These are phyloP conservation scores for Pyrenophora seminiperda DNA, from an alignment of 2,329 filamentous ascomycete genomes.

Conservation along the genomic window DNA sequence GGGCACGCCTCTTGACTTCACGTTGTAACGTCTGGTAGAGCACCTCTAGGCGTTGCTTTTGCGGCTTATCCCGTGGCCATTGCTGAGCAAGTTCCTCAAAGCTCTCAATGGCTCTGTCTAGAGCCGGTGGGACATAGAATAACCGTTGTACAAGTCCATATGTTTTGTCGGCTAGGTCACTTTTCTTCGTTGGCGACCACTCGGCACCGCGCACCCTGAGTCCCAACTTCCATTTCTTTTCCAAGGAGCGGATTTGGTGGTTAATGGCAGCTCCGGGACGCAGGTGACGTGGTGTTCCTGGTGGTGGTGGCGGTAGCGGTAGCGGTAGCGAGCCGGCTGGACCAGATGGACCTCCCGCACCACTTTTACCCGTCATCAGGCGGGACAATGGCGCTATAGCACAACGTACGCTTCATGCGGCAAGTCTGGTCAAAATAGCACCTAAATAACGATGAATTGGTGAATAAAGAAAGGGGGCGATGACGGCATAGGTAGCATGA, in stretches of 20 bases:
- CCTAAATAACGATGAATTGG: neutral
- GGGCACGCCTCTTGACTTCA: neutral
- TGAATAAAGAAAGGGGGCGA: neutral
- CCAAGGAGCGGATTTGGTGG: constrained; percentile 24
- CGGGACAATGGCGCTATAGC: constrained; percentile 5
- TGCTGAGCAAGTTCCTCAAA: constrained; percentile 23
- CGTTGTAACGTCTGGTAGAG: constrained; percentile 20
- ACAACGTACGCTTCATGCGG: neutral
- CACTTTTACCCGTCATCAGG: constrained; percentile 6
- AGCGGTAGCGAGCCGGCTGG: constrained; percentile 8
- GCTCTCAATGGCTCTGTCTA: constrained; percentile 21
- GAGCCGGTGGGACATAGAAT: constrained; percentile 20
- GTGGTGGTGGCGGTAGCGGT: constrained; percentile 9
- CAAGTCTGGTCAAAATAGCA: neutral
- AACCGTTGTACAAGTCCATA: constrained; percentile 25
- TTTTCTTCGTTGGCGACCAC: constrained; percentile 30
- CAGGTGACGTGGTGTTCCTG: constrained; percentile 23
- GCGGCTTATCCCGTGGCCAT: neutral
- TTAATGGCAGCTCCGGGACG: constrained; percentile 23
- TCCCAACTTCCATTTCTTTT: constrained; percentile 29
- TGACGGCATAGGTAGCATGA: neutral
- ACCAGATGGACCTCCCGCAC: constrained; percentile 11
- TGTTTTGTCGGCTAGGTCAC: constrained; percentile 19
- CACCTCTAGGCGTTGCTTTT: constrained; percentile 6
- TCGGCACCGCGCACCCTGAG: constrained; percentile 16